A percentile compares a stretch with the other conserved stretches of the same genome.
Conservation (phyloP, 1,284 basidiomycete species). For the Cerioporus squamosus region DNA sequence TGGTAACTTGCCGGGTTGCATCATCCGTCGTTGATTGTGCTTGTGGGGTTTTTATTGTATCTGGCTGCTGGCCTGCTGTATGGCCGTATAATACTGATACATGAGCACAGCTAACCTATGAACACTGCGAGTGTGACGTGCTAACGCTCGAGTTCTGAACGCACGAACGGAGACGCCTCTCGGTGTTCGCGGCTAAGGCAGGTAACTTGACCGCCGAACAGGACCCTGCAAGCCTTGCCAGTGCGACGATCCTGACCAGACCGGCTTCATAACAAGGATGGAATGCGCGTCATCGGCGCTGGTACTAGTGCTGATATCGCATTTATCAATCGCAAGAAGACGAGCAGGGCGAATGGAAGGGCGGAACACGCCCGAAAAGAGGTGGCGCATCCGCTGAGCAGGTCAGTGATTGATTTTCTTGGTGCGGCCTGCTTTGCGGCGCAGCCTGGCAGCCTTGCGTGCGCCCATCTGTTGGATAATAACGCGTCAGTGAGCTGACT, state of each 20-base stretch:
- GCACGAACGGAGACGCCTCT: too few species aligned
- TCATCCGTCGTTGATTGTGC: not conserved
- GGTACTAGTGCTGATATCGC: too few species aligned
- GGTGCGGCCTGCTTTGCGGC: slow-evolving; percentile 70
- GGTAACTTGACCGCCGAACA: too few species aligned
- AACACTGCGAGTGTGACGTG: too few species aligned
- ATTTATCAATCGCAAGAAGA: too few species aligned
- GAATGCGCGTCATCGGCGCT: not conserved
- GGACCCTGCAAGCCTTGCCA: too few species aligned
- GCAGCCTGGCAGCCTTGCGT: slow-evolving; percentile 70
- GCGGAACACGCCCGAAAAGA: slow-evolving; percentile 2
- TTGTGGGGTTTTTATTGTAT: not conserved
- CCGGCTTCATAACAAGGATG: not conserved
- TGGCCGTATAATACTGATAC: too few species aligned
- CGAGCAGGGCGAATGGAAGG: not conserved
- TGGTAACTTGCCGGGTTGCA: not conserved
- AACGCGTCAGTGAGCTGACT: not conserved
- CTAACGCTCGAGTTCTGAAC: too few species aligned
- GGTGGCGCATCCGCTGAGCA: not conserved
- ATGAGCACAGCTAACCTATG: too few species aligned
- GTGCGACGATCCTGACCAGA: too few species aligned
- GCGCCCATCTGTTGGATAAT: slow-evolving; percentile 67
- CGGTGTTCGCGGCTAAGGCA: too few species aligned
- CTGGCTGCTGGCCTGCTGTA: not conserved
- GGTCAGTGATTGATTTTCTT: slow-evolving; percentile 77